A percentile compares a stretch with the other conserved stretches of the same genome.
Conservation (phyloP, 2,329 filamentous ascomycete genomes). For the Immersiporthe knoxdaviesiana region DNA sequence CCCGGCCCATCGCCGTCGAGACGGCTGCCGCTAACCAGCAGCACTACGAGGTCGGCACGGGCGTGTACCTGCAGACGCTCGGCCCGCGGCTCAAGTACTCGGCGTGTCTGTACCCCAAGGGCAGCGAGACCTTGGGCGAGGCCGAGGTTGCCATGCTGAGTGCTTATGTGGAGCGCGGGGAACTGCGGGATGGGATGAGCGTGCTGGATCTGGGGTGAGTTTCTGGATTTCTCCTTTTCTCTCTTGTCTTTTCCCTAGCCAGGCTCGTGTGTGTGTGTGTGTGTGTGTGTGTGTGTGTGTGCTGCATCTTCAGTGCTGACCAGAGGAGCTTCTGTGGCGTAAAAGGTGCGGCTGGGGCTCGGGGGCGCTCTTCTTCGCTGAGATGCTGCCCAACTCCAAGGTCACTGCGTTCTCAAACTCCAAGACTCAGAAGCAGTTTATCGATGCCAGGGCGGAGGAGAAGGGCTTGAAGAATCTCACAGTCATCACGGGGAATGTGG, state of each 20-base stretch:
- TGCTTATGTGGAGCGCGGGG: slow-evolving; percentile 63
- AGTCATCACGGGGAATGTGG: slow-evolving; percentile 69
- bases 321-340: background rate
- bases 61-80: slow-evolving; percentile 62
- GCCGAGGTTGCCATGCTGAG: slow-evolving; percentile 70
- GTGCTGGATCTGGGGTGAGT: slow-evolving; percentile 65
- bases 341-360: slow-evolving; percentile 71
- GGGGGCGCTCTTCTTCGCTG: slow-evolving; percentile 66
- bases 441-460: slow-evolving; percentile 59
- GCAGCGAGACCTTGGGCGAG: slow-evolving; percentile 64
- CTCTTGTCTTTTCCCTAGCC: background rate
- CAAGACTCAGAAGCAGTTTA: slow-evolving; percentile 68
- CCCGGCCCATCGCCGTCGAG: slow-evolving; percentile 68
- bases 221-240: background rate
- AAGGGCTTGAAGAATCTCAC: slow-evolving; percentile 63
- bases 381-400: slow-evolving; percentile 62
- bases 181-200: slow-evolving; percentile 61
- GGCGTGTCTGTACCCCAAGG: slow-evolving; percentile 66
- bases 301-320: background rate
- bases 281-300: too few relatives aligned
- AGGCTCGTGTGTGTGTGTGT: too few relatives aligned
- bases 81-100: slow-evolving; percentile 75
- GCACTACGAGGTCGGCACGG: slow-evolving; percentile 74
- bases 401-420: slow-evolving; percentile 74
- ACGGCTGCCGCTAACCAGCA: slow-evolving; percentile 68